A percentile compares a stretch with the other conserved stretches of the same genome.
These are phyloP conservation scores for Sugiyamaella valdiviana DNA, from an alignment of 805 yeast genomes.

Conservation along the genomic window DNA sequence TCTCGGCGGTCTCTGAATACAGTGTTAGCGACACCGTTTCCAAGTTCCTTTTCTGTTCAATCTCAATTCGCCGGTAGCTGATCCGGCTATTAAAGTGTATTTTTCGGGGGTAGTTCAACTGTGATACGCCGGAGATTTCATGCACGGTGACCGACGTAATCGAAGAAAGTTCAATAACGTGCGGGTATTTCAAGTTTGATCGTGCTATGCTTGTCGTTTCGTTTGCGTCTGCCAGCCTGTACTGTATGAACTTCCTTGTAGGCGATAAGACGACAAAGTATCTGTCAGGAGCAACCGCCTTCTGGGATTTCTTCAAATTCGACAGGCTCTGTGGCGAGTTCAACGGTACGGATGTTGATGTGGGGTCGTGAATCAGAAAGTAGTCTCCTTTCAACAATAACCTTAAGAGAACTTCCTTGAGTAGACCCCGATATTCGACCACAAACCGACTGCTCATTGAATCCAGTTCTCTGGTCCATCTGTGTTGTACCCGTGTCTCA, in stretches of 20 bases:
- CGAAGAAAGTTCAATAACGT: no score
- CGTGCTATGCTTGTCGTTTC: no score
- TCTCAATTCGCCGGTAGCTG: background rate
- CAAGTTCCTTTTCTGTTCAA: background rate
- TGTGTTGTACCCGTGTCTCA: slow-evolving; percentile 27
- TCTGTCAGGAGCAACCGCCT: background rate
- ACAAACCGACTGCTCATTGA: slow-evolving; percentile 47
- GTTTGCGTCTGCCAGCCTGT: background rate
- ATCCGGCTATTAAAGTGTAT: background rate
- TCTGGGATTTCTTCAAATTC: background rate
- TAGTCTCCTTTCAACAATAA: slow-evolving; percentile 72
- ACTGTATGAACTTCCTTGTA: slow-evolving; percentile 14
- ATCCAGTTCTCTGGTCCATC: slow-evolving; percentile 43
- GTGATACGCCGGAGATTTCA: no score
- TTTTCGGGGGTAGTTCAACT: no score
- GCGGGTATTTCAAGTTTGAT: no score
- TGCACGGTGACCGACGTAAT: no score
- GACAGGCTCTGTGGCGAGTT: background rate
- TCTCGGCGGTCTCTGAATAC: slow-evolving; percentile 63
- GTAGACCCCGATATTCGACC: slow-evolving; percentile 60
- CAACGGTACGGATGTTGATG: background rate
- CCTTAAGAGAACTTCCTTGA: slow-evolving; percentile 66
- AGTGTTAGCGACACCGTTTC: slow-evolving; percentile 45
- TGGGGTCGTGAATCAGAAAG: slow-evolving; percentile 37
- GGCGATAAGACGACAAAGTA: slow-evolving; percentile 6